These are phyloP conservation scores for Sporothrix curviconia DNA, from an alignment of 2,329 filamentous ascomycete genomes.

Conservation along the genomic window DNA sequence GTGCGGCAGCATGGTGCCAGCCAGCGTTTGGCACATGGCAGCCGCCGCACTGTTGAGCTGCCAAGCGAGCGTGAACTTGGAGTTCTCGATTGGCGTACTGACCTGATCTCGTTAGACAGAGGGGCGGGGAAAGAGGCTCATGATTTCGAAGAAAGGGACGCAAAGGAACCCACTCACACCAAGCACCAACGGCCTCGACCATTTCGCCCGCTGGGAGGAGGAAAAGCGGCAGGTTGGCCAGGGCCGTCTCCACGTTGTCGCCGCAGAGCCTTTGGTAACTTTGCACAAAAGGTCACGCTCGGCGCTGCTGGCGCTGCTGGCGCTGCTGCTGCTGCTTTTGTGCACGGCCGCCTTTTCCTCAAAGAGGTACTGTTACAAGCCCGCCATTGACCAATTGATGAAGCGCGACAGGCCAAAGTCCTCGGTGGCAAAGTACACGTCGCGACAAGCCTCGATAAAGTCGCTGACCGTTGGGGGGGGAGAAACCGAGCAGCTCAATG, in stretches of 20 bases:
- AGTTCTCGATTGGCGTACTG: slow-evolving; percentile 55
- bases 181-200: slow-evolving; percentile 51
- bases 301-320: too few species aligned
- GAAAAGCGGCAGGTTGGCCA: slow-evolving; percentile 44
- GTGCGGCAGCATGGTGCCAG: slow-evolving; percentile 44
- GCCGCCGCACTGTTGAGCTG: slow-evolving; percentile 54
- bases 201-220: slow-evolving; percentile 48
- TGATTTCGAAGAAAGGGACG: background rate
- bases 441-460: slow-evolving; percentile 44
- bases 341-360: slow-evolving; percentile 32
- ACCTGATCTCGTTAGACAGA: slow-evolving; percentile 28
- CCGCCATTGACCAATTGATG: slow-evolving; percentile 43
- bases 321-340: too few species aligned
- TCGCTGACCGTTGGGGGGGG: slow-evolving; percentile 41
- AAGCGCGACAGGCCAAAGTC: slow-evolving; percentile 33
- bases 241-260: slow-evolving; percentile 15
- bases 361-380: slow-evolving; percentile 45
- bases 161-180: slow-evolving; percentile 25
- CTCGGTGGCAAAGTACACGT: slow-evolving; percentile 24
- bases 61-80: slow-evolving; percentile 58
- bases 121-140: background rate
- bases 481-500: slow-evolving; percentile 28
- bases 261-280: slow-evolving; percentile 27
- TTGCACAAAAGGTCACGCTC: slow-evolving; percentile 18
- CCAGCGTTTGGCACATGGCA: slow-evolving; percentile 57